Conservation (phyloP, 805 yeast genomes). For the Millerozyma miso region DNA sequence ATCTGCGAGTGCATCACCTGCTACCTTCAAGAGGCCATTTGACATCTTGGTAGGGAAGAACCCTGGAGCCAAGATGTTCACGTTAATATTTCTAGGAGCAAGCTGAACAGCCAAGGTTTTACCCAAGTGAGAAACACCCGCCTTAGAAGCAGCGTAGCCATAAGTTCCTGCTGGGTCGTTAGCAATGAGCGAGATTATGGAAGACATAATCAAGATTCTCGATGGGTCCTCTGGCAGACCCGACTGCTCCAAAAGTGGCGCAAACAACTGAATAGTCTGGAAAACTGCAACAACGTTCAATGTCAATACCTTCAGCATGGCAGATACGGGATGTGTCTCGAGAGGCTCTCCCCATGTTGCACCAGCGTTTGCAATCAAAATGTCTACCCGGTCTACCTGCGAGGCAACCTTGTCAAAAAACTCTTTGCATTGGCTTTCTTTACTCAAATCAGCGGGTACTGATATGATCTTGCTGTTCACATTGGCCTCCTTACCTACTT, state of each 20-base stretch:
- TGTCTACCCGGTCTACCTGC: constrained; percentile 47
- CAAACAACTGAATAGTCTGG: constrained; percentile 57
- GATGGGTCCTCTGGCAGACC: constrained; percentile 56
- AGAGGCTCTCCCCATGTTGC: constrained; percentile 74
- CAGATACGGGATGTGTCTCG: constrained; percentile 55
- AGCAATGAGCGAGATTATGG: constrained; percentile 52
- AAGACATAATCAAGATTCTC: constrained; percentile 62
- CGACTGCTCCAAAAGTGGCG: constrained; percentile 52
- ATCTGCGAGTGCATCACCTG: constrained; percentile 44
- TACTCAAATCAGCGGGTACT: constrained; percentile 56
- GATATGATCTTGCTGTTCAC: constrained; percentile 30
- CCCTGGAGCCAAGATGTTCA: constrained; percentile 71
- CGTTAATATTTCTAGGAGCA: constrained; percentile 64
- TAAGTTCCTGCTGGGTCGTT: constrained; percentile 50
- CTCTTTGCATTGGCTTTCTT: constrained; percentile 42
- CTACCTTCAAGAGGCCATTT: constrained; percentile 51
- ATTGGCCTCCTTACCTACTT: constrained; percentile 32
- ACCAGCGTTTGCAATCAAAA: constrained; percentile 74
- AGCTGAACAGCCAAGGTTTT: constrained; percentile 60
- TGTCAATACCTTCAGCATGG: constrained; percentile 58
- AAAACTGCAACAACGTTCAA: constrained; percentile 68
- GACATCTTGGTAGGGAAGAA: constrained; percentile 77
- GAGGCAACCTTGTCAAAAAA: constrained; percentile 40
- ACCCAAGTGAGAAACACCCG: constrained; percentile 68
- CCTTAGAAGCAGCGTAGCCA: constrained; percentile 71